Evolutionary conservation across 495 filamentous ascomycete genomes (phyloP), one percentile per base, ranked within the genome.

Genomic region (Neurospora sp.): DNA sequence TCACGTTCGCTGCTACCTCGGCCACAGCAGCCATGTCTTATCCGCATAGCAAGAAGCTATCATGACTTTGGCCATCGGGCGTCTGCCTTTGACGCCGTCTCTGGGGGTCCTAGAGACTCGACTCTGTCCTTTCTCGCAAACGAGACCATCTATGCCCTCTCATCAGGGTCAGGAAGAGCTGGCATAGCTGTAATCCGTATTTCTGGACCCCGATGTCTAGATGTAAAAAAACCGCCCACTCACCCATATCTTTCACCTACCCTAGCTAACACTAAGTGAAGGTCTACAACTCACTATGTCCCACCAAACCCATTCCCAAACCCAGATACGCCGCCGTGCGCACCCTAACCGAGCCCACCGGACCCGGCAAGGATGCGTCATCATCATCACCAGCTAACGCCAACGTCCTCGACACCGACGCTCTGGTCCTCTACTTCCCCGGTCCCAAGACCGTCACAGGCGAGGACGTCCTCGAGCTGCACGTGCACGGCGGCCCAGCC

Each of bases 151-250:
- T 98, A 95, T 78, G 96, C 96, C 0, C 84, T 98, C 4, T 97
- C 96, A 0, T 97, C 96, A 10, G 93, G 92, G 3, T 83, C 92
- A 16, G 95, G 96, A 8, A 89, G 87, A 81, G 93, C 94, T 40
- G 96, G 94, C 39, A 97, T 99, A 79, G 96, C 96, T 3, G 90
- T 98, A 9, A 90, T 99, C 48, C 88, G 96, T 40, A 85, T 97
- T 31, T 98, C 96, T 20, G 96, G 96, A 0, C 89, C 92, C 37
- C 89, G 88, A 31, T 94, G 91, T 82, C 80, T 87, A 69, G 84
- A 88, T 75, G 91, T 94, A 87, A 79, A 87, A 44, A 20, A 61
- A 31, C 10, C 61, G 31, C 35, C 9, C 7, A 65, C 68, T 14
- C 4, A 22, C 48, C 48, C 48, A 20, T 14, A 14, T 69, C 18